These are phyloP conservation scores for Globisporangium ultimum DNA, from an alignment of 352 stramenopile genomes.

Conservation along the genomic window DNA sequence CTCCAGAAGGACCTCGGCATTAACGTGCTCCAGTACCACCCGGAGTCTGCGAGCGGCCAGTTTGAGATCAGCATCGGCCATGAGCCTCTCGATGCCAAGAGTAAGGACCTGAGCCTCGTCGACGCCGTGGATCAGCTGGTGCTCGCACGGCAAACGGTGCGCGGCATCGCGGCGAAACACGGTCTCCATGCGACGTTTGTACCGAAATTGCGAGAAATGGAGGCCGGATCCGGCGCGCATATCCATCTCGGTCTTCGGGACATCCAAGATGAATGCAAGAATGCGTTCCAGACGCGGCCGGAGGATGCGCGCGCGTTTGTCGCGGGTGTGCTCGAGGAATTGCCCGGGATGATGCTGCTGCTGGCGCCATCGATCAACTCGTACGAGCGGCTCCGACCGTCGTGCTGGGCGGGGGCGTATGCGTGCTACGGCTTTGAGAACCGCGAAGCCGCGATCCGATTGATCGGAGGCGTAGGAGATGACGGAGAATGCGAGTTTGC, in stretches of 20 bases:
- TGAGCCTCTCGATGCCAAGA: neutral
- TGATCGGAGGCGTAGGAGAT: slow-evolving; percentile 9
- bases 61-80: slow-evolving; percentile 32
- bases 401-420: slow-evolving; percentile 27
- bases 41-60: slow-evolving; percentile 25
- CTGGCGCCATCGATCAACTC: slow-evolving; percentile 23
- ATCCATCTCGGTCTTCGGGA: slow-evolving; percentile 21
- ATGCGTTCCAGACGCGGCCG: slow-evolving; percentile 12
- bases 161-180: slow-evolving; percentile 16
- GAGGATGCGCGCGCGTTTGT: slow-evolving; percentile 9
- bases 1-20: slow-evolving; percentile 21
- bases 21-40: slow-evolving; percentile 28
- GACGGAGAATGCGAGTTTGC: neutral
- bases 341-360: slow-evolving; percentile 23
- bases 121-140: slow-evolving; percentile 23
- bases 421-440: slow-evolving; percentile 38
- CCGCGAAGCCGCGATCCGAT: slow-evolving; percentile 22
- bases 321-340: slow-evolving; percentile 18
- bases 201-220: slow-evolving; percentile 16
- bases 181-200: slow-evolving; percentile 21
- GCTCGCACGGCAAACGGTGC: slow-evolving; percentile 21
- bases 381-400: slow-evolving; percentile 25
- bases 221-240: slow-evolving; percentile 19
- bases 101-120: slow-evolving; percentile 11
- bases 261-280: neutral